phyloP scores from a whole-genome alignment of 805 yeast genomes.

The Blastobotrys robertii region DNA sequence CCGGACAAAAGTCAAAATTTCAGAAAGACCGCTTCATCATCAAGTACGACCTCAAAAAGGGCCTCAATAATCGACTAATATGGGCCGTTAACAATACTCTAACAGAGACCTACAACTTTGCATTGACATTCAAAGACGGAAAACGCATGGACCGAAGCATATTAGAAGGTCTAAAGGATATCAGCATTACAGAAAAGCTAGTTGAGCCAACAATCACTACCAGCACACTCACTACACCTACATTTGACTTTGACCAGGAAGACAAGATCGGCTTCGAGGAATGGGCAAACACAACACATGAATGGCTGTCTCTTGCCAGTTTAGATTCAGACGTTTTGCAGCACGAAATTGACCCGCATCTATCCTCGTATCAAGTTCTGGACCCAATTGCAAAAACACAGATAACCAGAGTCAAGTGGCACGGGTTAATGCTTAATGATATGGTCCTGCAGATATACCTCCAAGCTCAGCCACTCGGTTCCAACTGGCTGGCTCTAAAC shows the following conservation, averaged over 20 bases:
- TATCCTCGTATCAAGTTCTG: constrained; percentile 12
- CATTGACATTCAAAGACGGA: background rate
- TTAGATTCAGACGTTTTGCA: constrained; percentile 12
- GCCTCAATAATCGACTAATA: constrained; percentile 11
- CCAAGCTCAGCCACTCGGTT: background rate
- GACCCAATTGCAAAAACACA: background rate
- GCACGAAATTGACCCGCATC: constrained; percentile 9
- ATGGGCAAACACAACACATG: constrained; percentile 12
- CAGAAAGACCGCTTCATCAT: constrained; percentile 6
- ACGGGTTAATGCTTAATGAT: constrained; percentile 1
- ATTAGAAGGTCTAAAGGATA: background rate
- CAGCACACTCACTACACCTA: background rate
- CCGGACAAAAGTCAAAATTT: constrained; percentile 22
- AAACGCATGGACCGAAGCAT: background rate
- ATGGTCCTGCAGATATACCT: background rate
- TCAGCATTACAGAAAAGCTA: background rate
- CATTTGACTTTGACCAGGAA: background rate
- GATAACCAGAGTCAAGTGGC: background rate
- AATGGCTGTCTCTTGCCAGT: constrained; percentile 16
- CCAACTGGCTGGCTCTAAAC: constrained; percentile 11
- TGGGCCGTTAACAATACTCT: constrained; percentile 16
- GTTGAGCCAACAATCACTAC: background rate
- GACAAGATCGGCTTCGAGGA: constrained; percentile 9
- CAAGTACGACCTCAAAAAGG: constrained; percentile 9
- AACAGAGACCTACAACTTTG: background rate